These are phyloP conservation scores for Aphanomyces astaci DNA, from an alignment of 352 stramenopile species.

Conservation along the genomic window DNA sequence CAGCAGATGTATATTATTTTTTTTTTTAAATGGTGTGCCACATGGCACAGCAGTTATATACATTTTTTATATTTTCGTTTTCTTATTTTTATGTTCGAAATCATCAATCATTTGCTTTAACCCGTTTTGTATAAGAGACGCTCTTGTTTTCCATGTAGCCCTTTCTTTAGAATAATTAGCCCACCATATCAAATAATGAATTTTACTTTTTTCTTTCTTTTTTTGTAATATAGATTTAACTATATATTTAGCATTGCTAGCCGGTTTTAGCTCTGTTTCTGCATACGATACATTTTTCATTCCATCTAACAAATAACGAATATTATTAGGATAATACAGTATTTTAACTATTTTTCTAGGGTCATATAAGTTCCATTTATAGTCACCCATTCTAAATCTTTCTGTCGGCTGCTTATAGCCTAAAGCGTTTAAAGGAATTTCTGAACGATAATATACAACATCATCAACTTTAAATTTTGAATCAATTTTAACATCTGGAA, in stretches of 20 bases:
- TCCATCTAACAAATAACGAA: background rate
- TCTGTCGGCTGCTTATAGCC: slow-evolving; percentile 22
- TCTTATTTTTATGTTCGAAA: slow-evolving; percentile 18
- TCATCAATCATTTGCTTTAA: slow-evolving; percentile 18
- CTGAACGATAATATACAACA: slow-evolving; percentile 9
- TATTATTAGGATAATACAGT: slow-evolving; percentile 2
- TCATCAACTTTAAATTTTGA: slow-evolving; percentile 23
- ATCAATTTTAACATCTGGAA: slow-evolving; percentile 10
- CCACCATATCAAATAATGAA: slow-evolving; percentile 19
- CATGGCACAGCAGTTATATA: no score
- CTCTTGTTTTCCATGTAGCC: slow-evolving; percentile 13
- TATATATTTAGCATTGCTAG: slow-evolving; percentile 21
- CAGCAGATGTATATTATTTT: no score
- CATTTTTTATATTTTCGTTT: slow-evolving; percentile 2
- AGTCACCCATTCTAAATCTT: slow-evolving; percentile 22
- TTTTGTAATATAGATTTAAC: slow-evolving; percentile 16
- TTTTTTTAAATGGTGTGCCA: no score
- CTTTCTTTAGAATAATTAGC: slow-evolving; percentile 18
- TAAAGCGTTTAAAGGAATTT: slow-evolving; percentile 16
- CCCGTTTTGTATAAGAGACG: slow-evolving; percentile 8
- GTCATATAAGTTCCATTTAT: background rate
- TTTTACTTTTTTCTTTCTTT: slow-evolving; percentile 14
- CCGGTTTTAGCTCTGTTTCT: background rate
- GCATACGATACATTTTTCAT: background rate
- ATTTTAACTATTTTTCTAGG: slow-evolving; percentile 9